phyloP scores from a whole-genome alignment of 139 green algal genomes.

The Choricystis sp. region DNA sequence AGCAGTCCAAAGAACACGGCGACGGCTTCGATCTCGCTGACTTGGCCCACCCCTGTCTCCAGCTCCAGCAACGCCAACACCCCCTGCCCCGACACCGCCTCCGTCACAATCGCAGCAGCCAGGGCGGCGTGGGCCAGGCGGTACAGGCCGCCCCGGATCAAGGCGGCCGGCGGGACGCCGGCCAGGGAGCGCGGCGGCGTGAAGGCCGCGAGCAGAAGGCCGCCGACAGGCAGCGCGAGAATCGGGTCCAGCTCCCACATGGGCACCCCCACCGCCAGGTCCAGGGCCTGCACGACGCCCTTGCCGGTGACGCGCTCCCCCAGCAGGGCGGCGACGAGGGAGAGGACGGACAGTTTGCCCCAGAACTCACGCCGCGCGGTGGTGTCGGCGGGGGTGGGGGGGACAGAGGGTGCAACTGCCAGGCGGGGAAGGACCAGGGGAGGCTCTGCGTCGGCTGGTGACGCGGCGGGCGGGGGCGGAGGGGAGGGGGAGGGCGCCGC shows the following conservation, averaged over 20 bases:
- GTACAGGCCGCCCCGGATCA: not conserved
- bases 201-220: not conserved
- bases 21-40: constrained; percentile 28
- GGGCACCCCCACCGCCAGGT: not conserved
- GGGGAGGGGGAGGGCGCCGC: no score
- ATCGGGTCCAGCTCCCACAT: constrained; percentile 5
- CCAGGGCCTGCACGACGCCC: not conserved
- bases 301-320: not conserved
- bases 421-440: no score
- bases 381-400: no score
- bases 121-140: constrained; percentile 15
- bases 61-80: constrained; percentile 25
- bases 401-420: no score
- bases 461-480: no score
- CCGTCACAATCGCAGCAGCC: constrained; percentile 13
- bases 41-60: constrained; percentile 21
- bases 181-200: not conserved
- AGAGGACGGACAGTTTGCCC: no score
- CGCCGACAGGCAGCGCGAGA: constrained; percentile 8
- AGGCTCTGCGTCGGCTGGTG: no score
- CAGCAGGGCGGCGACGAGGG: not conserved
- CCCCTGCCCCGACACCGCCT: constrained; percentile 28
- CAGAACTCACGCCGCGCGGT: no score
- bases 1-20: constrained; percentile 22
- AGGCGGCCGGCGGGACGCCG: not conserved